phyloP scores from a whole-genome alignment of 441 rosid genomes.

The Corymbia citriodora region DNA sequence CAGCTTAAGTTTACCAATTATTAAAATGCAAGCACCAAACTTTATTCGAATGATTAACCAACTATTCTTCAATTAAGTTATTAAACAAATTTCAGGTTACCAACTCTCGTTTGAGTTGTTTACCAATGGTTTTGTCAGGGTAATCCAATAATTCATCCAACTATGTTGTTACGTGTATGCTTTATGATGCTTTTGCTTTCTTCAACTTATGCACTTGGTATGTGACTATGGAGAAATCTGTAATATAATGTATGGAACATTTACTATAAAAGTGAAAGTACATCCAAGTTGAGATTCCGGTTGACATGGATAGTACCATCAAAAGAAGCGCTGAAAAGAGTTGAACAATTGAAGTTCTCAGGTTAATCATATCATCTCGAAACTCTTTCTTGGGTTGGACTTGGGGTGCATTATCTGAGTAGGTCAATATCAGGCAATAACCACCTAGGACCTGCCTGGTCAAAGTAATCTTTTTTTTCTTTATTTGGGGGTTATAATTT shows the following conservation, averaged over 20 bases:
- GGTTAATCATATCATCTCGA: not conserved
- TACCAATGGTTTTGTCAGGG: not conserved
- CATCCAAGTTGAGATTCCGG: not conserved
- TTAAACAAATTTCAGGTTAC: not conserved
- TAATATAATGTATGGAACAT: not conserved
- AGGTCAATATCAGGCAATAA: not conserved
- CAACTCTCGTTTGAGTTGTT: not conserved
- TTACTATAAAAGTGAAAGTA: not conserved
- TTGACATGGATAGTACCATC: not conserved
- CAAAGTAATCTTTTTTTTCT: not conserved
- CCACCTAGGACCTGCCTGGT: not conserved
- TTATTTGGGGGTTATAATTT: not conserved
- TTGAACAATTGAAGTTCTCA: not conserved
- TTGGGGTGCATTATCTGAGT: not conserved
- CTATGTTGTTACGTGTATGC: not conserved
- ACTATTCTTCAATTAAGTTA: not conserved
- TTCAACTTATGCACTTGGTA: not conserved
- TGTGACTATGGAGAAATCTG: accelerated
- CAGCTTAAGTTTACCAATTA: not conserved
- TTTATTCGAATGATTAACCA: not conserved
- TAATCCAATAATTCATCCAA: not conserved
- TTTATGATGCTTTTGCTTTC: not conserved
- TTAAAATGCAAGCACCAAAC: not conserved
- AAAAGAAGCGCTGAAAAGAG: not conserved
- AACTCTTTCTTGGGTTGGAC: not conserved